Evolutionary conservation across 805 yeast genomes (phyloP).

Genomic region (Schwanniomyces sp.): DNA sequence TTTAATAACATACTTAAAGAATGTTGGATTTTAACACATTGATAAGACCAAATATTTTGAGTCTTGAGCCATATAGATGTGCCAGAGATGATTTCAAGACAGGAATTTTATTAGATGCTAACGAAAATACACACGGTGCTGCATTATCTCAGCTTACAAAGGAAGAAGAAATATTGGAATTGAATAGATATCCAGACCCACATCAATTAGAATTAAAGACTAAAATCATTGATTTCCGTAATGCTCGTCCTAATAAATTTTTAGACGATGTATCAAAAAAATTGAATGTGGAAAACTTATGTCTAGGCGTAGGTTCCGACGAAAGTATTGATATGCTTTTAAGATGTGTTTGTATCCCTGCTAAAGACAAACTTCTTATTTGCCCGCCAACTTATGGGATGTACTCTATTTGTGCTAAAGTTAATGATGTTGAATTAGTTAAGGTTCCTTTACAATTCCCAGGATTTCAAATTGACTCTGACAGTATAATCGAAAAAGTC

Average conservation of each 20-base stretch:
- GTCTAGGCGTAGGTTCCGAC: slow-evolving; percentile 96
- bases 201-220: slow-evolving; percentile 80
- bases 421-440: slow-evolving; percentile 81
- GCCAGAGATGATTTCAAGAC: slow-evolving; percentile 93
- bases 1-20: not conserved
- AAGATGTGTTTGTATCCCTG: slow-evolving; percentile 82
- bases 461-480: slow-evolving; percentile 58
- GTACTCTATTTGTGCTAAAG: slow-evolving; percentile 88
- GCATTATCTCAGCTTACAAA: slow-evolving; percentile 49
- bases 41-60: slow-evolving; percentile 81
- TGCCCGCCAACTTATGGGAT: slow-evolving; percentile 98
- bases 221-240: slow-evolving; percentile 71
- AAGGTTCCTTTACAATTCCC: slow-evolving; percentile 62
- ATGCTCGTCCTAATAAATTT: slow-evolving; percentile 40
- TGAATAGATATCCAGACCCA: slow-evolving; percentile 96
- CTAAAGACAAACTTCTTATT: slow-evolving; percentile 73
- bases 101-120: slow-evolving; percentile 90
- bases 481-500: slow-evolving; percentile 52
- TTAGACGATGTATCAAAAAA: slow-evolving; percentile 9
- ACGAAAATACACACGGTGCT: slow-evolving; percentile 94
- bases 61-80: slow-evolving; percentile 89
- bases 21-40: slow-evolving; percentile 55
- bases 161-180: slow-evolving; percentile 51
- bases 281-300: slow-evolving; percentile 66
- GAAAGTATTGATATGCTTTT: slow-evolving; percentile 90